phyloP scores from a whole-genome alignment of 345 rosid genomes.

The Streptanthus diversifolius region DNA sequence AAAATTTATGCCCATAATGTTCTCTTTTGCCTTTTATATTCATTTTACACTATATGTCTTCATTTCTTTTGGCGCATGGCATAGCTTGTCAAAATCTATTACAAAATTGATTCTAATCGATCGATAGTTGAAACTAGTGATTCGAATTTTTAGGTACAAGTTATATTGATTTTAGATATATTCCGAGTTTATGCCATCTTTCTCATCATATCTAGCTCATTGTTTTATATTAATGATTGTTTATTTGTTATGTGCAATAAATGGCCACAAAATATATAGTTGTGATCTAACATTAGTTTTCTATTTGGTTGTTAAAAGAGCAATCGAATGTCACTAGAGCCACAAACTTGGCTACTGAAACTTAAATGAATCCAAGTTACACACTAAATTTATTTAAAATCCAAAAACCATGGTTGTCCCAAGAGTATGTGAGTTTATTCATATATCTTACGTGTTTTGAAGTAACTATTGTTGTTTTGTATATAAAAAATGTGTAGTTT shows the following conservation, averaged over 20 bases:
- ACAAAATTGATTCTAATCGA: slow-evolving; percentile 15
- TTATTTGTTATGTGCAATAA: background rate
- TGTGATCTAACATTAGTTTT: background rate
- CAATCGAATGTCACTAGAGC: background rate
- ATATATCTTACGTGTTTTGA: background rate
- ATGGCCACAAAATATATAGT: background rate
- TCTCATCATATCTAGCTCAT: background rate
- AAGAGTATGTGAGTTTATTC: background rate
- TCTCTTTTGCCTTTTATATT: slow-evolving; percentile 30
- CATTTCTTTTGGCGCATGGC: slow-evolving; percentile 27
- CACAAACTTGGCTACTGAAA: background rate
- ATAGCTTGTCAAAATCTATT: slow-evolving; percentile 17
- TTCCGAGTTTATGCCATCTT: slow-evolving; percentile 9
- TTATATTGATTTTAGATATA: slow-evolving; percentile 12
- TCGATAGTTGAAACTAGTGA: slow-evolving; percentile 11
- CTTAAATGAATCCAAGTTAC: background rate
- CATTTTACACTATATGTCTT: slow-evolving; percentile 15
- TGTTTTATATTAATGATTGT: background rate
- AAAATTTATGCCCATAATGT: slow-evolving; percentile 32
- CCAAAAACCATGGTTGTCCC: background rate
- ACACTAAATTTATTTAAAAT: background rate
- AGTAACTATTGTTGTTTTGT: background rate
- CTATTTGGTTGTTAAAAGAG: background rate
- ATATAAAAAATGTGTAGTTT: background rate
- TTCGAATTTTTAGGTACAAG: slow-evolving; percentile 3